Percentiles rank a stretch among this genome's conserved stretches.
phyloP scores from a whole-genome alignment of 768 basidiomycete species.

The Guyanaporus albipodus region DNA sequence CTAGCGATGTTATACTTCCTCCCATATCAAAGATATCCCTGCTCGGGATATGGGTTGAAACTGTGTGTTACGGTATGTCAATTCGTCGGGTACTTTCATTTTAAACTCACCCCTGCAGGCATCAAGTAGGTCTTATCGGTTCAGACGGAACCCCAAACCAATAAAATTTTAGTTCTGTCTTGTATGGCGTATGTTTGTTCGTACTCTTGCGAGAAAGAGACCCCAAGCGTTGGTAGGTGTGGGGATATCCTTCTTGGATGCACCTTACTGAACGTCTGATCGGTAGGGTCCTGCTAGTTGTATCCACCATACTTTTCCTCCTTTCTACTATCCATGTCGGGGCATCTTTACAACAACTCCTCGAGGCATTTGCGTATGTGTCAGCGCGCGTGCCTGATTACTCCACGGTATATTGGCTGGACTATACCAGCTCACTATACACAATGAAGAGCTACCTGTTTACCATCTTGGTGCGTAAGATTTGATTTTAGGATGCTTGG shows the following conservation, averaged over 20 bases:
- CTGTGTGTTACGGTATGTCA: not conserved
- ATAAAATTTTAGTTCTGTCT: not conserved
- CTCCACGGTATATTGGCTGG: slow-evolving; percentile 1
- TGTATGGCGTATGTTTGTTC: not conserved
- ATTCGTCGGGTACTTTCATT: too few relatives aligned
- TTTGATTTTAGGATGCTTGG: too few relatives aligned
- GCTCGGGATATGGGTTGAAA: not conserved
- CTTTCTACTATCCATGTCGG: not conserved
- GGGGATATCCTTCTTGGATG: too few relatives aligned
- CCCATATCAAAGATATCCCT: not conserved
- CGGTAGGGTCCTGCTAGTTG: not conserved
- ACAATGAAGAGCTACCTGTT: not conserved
- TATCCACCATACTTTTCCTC: not conserved
- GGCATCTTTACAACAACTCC: not conserved
- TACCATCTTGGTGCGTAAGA: not conserved
- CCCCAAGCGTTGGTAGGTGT: not conserved
- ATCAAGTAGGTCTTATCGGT: not conserved
- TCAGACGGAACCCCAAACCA: too few relatives aligned
- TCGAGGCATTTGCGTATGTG: slow-evolving; percentile 4
- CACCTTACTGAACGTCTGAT: not conserved
- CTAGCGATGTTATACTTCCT: not conserved
- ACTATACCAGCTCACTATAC: not conserved
- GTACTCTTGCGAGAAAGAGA: not conserved
- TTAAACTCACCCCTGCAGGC: not conserved
- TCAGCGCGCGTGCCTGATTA: not conserved